Conservation (phyloP, 768 basidiomycete species). For the Lactifluus pinguis region DNA sequence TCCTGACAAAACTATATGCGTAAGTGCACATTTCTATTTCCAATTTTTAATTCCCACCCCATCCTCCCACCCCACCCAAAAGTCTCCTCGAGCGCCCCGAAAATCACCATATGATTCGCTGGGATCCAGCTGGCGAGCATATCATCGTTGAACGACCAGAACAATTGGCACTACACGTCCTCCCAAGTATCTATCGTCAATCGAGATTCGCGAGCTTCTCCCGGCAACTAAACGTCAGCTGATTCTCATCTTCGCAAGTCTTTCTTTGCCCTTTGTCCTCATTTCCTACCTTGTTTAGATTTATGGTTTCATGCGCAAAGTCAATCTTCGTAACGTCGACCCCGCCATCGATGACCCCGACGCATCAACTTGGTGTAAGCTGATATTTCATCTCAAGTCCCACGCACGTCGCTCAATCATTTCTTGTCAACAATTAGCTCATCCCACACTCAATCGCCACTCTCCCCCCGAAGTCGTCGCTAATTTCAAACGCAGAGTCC, state of each 20-base stretch:
- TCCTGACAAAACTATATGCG: constrained; percentile 95
- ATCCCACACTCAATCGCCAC: constrained; percentile 84
- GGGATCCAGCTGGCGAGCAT: constrained; percentile 88
- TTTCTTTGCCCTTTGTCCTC: constrained; percentile 18
- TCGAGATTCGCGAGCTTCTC: constrained; percentile 96
- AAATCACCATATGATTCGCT: constrained; percentile 95
- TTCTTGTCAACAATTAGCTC: constrained; percentile 41
- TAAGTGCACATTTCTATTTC: constrained; percentile 33
- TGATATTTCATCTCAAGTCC: constrained; percentile 1
- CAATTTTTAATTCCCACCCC: background rate
- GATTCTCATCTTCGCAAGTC: constrained; percentile 14
- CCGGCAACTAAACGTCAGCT: constrained; percentile 81
- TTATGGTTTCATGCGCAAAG: constrained; percentile 98
- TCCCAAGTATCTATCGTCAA: constrained; percentile 92
- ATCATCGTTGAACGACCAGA: constrained; percentile 94
- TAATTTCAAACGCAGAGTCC: constrained; percentile 92
- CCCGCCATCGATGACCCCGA: constrained; percentile 93
- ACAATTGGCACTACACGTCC: constrained; percentile 87
- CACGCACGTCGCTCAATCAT: constrained; percentile 3
- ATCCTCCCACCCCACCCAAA: constrained; percentile 4
- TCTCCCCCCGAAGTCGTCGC: constrained; percentile 86
- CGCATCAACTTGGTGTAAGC: constrained; percentile 94
- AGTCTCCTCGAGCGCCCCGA: constrained; percentile 86
- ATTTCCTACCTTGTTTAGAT: constrained; percentile 44
- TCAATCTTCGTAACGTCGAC: constrained; percentile 92